Conservation (phyloP, 352 stramenopile species). For the Pythium brassicae region DNA sequence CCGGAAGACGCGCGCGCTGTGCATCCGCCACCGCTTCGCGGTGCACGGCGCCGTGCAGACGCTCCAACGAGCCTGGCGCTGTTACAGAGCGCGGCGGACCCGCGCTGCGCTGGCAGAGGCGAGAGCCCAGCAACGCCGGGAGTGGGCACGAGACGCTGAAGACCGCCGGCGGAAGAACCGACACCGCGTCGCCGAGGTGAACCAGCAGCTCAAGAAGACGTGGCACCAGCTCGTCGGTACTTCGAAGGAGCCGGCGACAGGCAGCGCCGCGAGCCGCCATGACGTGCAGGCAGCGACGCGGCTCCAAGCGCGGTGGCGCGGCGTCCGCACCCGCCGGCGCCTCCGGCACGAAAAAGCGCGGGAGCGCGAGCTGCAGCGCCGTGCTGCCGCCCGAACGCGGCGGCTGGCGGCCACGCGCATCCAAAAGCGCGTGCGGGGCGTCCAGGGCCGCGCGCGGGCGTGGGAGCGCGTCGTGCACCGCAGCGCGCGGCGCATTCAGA, state of each 20-base stretch:
- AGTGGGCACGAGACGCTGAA: slow-evolving; percentile 18
- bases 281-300: slow-evolving; percentile 32
- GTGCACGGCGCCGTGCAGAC: slow-evolving; percentile 21
- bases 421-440: slow-evolving; percentile 49
- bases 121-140: slow-evolving; percentile 15
- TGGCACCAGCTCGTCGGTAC: slow-evolving; percentile 15
- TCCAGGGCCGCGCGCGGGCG: slow-evolving; percentile 32
- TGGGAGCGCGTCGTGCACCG: slow-evolving; percentile 38
- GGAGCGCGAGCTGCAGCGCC: slow-evolving; percentile 19
- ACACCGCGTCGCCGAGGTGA: not conserved
- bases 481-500: slow-evolving; percentile 43
- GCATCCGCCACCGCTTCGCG: slow-evolving; percentile 17
- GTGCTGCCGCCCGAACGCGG: slow-evolving; percentile 22
- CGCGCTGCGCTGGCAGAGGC: slow-evolving; percentile 5
- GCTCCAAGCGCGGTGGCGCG: slow-evolving; percentile 54
- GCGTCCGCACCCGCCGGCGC: slow-evolving; percentile 27
- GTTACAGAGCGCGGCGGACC: slow-evolving; percentile 22
- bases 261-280: not conserved
- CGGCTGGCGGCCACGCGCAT: slow-evolving; percentile 43
- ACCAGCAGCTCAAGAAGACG: slow-evolving; percentile 17
- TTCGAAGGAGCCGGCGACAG: slow-evolving; percentile 6
- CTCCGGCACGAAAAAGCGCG: slow-evolving; percentile 37
- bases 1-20: slow-evolving; percentile 25
- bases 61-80: slow-evolving; percentile 55
- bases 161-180: slow-evolving; percentile 9